Conservation (phyloP, 164 flowering plant genomes). For the Vitis rotundifolia region DNA sequence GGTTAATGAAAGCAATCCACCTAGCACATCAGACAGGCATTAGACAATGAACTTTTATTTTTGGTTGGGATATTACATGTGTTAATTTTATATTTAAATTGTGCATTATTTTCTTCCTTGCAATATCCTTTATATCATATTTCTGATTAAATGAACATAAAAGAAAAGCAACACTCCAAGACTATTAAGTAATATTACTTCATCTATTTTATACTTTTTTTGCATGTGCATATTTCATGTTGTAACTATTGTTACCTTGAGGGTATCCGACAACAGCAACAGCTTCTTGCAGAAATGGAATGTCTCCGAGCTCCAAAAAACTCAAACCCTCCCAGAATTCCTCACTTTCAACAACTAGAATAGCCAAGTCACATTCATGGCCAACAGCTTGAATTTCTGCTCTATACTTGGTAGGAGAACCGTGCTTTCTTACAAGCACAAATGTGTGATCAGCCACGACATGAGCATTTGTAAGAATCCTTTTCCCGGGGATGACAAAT, state of each 20-base stretch:
- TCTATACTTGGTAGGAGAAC: conserved; percentile 84
- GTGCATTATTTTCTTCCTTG: no score
- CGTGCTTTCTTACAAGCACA: conserved; percentile 92
- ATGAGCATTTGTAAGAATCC: conserved; percentile 93
- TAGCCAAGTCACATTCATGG: conserved; percentile 94
- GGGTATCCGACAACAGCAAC: conserved; percentile 99
- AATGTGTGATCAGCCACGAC: conserved; percentile 92
- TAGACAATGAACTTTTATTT: no score
- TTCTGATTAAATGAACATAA: no score
- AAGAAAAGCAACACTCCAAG: no score
- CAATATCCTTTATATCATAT: no score
- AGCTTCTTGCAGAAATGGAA: conserved; percentile 87
- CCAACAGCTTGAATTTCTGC: conserved; percentile 85
- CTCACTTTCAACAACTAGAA: conserved; percentile 69
- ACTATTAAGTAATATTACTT: no score
- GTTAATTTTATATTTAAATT: no score
- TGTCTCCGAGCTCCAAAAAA: conserved; percentile 76
- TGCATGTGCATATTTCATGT: no score
- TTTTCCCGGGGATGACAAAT: conserved; percentile 71
- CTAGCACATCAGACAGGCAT: no score
- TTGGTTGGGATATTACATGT: no score
- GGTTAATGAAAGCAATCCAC: no score
- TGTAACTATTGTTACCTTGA: conserved; percentile 53
- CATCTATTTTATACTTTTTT: no score
- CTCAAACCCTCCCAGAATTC: conserved; percentile 89